Percentiles rank a stretch among this genome's conserved stretches.
Conservation (phyloP, 2,329 filamentous ascomycete species). For the Ilyonectria robusta region DNA sequence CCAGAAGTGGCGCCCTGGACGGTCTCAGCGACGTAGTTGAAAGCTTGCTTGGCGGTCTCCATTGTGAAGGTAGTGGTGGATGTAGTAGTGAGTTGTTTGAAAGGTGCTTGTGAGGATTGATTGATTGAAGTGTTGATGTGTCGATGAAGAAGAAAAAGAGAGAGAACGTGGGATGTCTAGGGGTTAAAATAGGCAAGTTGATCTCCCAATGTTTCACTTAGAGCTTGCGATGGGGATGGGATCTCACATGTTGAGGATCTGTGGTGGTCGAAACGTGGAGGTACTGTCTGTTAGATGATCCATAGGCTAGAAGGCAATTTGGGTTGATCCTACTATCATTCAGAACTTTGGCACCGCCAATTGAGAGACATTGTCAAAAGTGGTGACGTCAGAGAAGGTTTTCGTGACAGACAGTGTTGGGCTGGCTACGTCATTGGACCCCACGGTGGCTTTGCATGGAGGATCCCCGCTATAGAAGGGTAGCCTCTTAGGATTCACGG, state of each 20-base stretch:
- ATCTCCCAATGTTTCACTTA: slow-evolving; percentile 11
- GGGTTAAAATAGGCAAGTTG: slow-evolving; percentile 40
- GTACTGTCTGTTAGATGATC: slow-evolving; percentile 18
- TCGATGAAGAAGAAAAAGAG: slow-evolving; percentile 29
- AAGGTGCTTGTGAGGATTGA: slow-evolving; percentile 17
- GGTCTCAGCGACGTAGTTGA: slow-evolving; percentile 79
- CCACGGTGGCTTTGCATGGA: slow-evolving; percentile 4
- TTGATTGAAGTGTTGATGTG: slow-evolving; percentile 28
- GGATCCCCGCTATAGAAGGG: background rate
- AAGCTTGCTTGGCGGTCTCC: slow-evolving; percentile 71
- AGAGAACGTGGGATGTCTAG: slow-evolving; percentile 19
- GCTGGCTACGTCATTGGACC: slow-evolving; percentile 24
- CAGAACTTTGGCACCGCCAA: background rate
- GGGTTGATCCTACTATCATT: background rate
- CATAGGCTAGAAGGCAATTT: background rate
- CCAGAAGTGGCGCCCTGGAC: slow-evolving; percentile 70
- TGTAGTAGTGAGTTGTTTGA: slow-evolving; percentile 15
- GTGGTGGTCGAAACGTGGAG: background rate
- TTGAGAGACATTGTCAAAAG: background rate
- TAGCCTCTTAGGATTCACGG: slow-evolving; percentile 4
- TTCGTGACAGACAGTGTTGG: background rate
- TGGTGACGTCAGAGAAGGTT: slow-evolving; percentile 31
- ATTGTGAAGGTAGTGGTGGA: slow-evolving; percentile 56
- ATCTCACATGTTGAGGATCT: background rate
- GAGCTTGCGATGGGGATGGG: background rate